These are phyloP conservation scores for Exophiala alcalophila DNA, from an alignment of 2,329 filamentous ascomycete genomes.

Conservation along the genomic window DNA sequence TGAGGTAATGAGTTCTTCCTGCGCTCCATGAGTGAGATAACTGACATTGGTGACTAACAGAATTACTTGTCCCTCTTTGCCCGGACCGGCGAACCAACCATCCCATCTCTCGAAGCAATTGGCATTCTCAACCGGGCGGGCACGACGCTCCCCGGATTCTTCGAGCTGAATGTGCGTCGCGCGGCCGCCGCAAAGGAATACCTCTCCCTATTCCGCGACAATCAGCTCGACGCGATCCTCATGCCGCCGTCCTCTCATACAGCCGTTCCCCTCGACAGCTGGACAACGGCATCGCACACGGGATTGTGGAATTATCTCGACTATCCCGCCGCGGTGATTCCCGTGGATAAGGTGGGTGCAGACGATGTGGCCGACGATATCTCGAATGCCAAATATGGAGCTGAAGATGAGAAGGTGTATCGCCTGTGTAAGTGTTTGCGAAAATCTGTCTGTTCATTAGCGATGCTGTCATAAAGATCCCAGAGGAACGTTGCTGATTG, in stretches of 20 bases:
- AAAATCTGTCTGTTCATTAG: constrained; percentile 5
- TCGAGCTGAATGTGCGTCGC: constrained; percentile 19
- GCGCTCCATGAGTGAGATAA: too few relatives aligned
- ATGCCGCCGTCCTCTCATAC: constrained; percentile 63
- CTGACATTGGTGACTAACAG: too few relatives aligned
- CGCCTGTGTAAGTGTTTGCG: constrained; percentile 19
- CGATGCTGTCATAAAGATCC: constrained; percentile 47
- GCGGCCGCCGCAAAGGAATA: constrained; percentile 10
- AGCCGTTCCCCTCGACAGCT: constrained; percentile 58
- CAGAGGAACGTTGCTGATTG: too few relatives aligned
- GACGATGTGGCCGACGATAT: constrained; percentile 45
- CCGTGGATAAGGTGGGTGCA: constrained; percentile 50
- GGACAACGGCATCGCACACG: constrained; percentile 61
- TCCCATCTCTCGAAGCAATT: constrained; percentile 15
- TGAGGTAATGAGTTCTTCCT: too few relatives aligned
- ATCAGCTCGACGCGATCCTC: constrained; percentile 58
- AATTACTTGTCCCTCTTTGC: constrained; percentile 17
- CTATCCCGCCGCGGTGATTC: constrained; percentile 63
- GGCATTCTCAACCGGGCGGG: constrained; percentile 7
- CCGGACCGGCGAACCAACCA: constrained; percentile 14
- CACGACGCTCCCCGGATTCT: constrained; percentile 15
- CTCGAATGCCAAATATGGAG: constrained; percentile 34
- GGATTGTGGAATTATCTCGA: constrained; percentile 67
- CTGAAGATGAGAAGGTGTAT: constrained; percentile 16
- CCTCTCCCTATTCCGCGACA: constrained; percentile 33